Evolutionary conservation across 2,329 filamentous ascomycete genomes (phyloP).

Genomic region (Fusarium nisikadoi): DNA sequence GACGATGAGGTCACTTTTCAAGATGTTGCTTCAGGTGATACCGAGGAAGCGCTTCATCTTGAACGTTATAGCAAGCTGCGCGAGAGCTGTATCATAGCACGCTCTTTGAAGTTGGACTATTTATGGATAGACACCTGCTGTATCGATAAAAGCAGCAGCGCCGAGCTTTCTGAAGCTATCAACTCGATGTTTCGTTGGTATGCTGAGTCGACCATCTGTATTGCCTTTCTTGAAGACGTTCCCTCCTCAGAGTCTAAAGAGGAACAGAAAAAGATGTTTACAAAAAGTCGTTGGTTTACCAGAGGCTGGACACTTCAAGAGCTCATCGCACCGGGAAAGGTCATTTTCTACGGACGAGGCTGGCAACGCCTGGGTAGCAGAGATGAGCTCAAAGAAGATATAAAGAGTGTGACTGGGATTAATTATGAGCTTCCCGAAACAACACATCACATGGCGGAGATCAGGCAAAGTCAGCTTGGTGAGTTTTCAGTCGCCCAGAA

Average conservation of each 20-base stretch:
- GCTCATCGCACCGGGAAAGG: constrained; percentile 42
- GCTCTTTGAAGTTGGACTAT: constrained; percentile 32
- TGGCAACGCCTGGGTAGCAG: constrained; percentile 37
- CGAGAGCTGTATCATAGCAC: constrained; percentile 34
- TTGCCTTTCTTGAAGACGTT: constrained; percentile 43
- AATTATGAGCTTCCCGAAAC: constrained; percentile 30
- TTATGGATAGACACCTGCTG: constrained; percentile 49
- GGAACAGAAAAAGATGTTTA: neutral
- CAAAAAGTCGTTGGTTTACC: constrained; percentile 41
- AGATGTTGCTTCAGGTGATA: constrained; percentile 12
- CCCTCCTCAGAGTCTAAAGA: neutral
- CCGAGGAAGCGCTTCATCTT: neutral
- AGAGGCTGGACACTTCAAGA: constrained; percentile 48
- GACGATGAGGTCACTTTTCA: constrained; percentile 38
- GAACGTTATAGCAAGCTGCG: constrained; percentile 35
- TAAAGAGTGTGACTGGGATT: constrained; percentile 34
- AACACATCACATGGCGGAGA: constrained; percentile 16
- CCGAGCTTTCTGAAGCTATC: constrained; percentile 48
- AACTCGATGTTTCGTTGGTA: constrained; percentile 51
- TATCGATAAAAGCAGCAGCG: constrained; percentile 48
- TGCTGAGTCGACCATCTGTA: constrained; percentile 40
- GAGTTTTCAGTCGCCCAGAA: constrained; percentile 42
- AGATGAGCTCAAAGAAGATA: constrained; percentile 30
- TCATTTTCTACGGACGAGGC: constrained; percentile 40
- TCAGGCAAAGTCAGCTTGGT: constrained; percentile 1